Percentiles rank a stretch among this genome's conserved stretches.
Conservation (phyloP, 768 basidiomycete genomes). For the Pholiota microspora region DNA sequence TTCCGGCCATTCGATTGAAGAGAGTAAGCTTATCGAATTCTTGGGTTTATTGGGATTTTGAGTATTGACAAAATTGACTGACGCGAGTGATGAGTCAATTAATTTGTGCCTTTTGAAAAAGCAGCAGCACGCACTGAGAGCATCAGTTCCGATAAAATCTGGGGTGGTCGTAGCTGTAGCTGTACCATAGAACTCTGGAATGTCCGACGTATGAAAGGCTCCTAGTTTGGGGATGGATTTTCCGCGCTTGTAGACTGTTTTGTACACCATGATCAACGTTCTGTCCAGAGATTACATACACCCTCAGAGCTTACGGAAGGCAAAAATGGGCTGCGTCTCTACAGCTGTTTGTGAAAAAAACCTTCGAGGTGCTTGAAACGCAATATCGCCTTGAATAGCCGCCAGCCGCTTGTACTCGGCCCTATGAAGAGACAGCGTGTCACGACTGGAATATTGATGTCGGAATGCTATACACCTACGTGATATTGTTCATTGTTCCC, state of each 20-base stretch:
- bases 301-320: constrained; percentile 30
- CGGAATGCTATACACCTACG: constrained; percentile 7
- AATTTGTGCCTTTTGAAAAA: too few species aligned
- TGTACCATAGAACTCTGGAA: constrained; percentile 33
- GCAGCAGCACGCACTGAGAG: too few species aligned
- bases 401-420: constrained; percentile 47
- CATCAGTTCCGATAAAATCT: too few species aligned
- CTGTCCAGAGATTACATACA: background rate
- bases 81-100: too few species aligned
- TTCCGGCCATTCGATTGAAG: too few species aligned
- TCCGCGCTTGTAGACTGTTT: constrained; percentile 41
- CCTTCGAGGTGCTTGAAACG: constrained; percentile 46
- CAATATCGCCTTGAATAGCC: constrained; percentile 43
- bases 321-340: constrained; percentile 37
- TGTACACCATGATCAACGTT: background rate
- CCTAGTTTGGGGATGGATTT: constrained; percentile 40
- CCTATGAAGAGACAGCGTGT: too few species aligned
- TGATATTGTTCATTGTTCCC: constrained; percentile 37
- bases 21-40: too few species aligned
- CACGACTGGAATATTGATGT: too few species aligned
- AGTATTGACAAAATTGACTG: too few species aligned
- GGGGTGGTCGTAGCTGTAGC: too few species aligned
- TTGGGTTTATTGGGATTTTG: too few species aligned
- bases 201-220: constrained; percentile 33
- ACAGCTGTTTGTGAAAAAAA: constrained; percentile 38